Evolutionary conservation across 352 stramenopile species (phyloP).

Genomic region (Phytophthora multivora): DNA sequence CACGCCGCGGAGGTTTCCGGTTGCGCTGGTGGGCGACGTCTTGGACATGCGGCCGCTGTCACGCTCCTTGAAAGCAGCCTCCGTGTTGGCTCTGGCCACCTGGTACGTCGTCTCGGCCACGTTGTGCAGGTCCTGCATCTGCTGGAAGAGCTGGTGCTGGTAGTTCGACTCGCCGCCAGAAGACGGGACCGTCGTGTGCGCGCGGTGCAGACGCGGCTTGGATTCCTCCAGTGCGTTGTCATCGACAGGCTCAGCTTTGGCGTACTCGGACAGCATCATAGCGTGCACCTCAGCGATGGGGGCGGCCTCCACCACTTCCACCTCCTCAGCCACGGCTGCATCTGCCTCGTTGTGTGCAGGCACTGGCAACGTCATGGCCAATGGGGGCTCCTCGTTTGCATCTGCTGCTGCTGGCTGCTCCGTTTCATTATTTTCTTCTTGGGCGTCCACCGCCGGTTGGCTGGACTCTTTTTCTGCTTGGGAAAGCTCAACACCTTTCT

Average conservation of each 20-base stretch:
- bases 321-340: slow-evolving; percentile 15
- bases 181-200: slow-evolving; percentile 33
- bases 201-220: slow-evolving; percentile 22
- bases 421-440: slow-evolving; percentile 3
- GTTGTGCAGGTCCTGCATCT: slow-evolving; percentile 75
- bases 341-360: not conserved
- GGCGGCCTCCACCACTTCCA: slow-evolving; percentile 34
- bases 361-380: not conserved
- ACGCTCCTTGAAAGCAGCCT: slow-evolving; percentile 47
- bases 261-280: slow-evolving; percentile 29
- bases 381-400: not conserved
- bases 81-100: slow-evolving; percentile 59
- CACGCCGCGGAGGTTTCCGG: slow-evolving; percentile 23
- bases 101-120: slow-evolving; percentile 72
- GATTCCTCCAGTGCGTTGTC: slow-evolving; percentile 4
- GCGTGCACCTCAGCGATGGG: slow-evolving; percentile 29
- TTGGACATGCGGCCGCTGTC: slow-evolving; percentile 40
- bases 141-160: slow-evolving; percentile 71
- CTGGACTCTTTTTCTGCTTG: slow-evolving; percentile 3
- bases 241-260: not conserved
- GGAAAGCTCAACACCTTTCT: not conserved
- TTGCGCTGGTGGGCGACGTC: slow-evolving; percentile 11
- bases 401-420: not conserved
- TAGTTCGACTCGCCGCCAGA: slow-evolving; percentile 31
- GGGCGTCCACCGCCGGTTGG: not conserved